phyloP scores from a whole-genome alignment of 1,139 yeast genomes.

The Hansenula anomala region DNA sequence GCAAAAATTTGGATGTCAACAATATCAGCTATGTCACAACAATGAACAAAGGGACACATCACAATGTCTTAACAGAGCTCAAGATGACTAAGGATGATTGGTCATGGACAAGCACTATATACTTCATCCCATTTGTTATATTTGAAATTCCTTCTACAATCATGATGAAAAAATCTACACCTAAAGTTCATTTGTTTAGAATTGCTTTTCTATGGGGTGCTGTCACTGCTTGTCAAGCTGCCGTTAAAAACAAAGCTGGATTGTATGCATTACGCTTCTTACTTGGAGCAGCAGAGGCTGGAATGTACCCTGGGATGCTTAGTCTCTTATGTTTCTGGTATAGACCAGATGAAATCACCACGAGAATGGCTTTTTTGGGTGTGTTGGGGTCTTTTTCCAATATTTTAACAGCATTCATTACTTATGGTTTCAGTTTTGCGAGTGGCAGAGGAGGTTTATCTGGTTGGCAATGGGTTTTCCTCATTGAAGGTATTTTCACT shows the following conservation, averaged over 20 bases:
- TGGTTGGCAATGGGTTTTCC: conserved; percentile 34
- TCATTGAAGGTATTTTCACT: conserved; percentile 35
- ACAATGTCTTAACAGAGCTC: conserved; percentile 5
- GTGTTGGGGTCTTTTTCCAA: conserved; percentile 7
- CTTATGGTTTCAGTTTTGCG: conserved; percentile 8
- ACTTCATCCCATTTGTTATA: conserved; percentile 9
- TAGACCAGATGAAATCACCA: conserved; percentile 10
- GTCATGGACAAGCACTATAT: conserved; percentile 10
- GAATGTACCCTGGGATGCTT: conserved; percentile 33
- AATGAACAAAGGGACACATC: conserved; percentile 6
- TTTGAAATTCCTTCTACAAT: conserved; percentile 12
- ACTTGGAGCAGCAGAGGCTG: conserved; percentile 35
- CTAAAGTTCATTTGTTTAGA: conserved; percentile 11
- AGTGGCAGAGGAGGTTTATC: conserved; percentile 27
- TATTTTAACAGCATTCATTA: conserved; percentile 7
- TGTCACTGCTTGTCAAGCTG: conserved; percentile 8
- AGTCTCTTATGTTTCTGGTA: conserved; percentile 9
- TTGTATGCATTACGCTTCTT: conserved; percentile 35
- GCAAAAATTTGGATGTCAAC: conserved; percentile 11
- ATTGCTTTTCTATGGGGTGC: conserved; percentile 11
- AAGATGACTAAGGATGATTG: conserved; percentile 10
- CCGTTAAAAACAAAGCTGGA: conserved; percentile 15
- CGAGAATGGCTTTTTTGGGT: conserved; percentile 9
- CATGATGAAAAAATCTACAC: conserved; percentile 9
- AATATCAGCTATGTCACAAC: conserved; percentile 9